These are phyloP conservation scores for Metahyphopichia silvanorum DNA, from an alignment of 805 yeast genomes.

Conservation along the genomic window DNA sequence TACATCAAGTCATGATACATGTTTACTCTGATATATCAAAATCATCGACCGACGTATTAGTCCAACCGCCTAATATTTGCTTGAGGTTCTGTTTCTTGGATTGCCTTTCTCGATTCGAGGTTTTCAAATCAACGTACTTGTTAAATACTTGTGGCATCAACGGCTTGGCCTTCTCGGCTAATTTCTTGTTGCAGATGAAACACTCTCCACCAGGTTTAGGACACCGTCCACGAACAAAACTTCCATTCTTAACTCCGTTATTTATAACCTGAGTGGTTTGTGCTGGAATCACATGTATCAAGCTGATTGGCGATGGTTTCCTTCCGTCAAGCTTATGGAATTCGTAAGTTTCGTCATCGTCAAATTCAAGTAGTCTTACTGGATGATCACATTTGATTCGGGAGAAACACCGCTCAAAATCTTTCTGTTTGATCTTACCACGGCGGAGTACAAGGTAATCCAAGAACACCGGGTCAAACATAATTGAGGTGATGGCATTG, in stretches of 20 bases:
- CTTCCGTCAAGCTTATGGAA: conserved; percentile 18
- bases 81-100: conserved; percentile 23
- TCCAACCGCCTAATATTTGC: conserved; percentile 44
- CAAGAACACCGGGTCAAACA: conserved; percentile 35
- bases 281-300: conserved; percentile 21
- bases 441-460: conserved; percentile 49
- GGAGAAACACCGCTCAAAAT: conserved; percentile 42
- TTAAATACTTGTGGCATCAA: neutral
- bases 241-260: conserved; percentile 63
- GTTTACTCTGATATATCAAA: no score
- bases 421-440: conserved; percentile 17
- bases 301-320: conserved; percentile 28
- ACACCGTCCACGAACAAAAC: conserved; percentile 41
- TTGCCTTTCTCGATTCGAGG: conserved; percentile 21
- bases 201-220: conserved; percentile 45
- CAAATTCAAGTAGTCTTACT: conserved; percentile 18
- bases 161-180: conserved; percentile 12
- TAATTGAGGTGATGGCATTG: conserved; percentile 40
- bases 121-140: conserved; percentile 32
- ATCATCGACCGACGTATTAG: conserved; percentile 42
- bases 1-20: no score
- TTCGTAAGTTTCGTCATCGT: conserved; percentile 13
- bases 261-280: conserved; percentile 39
- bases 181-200: conserved; percentile 26
- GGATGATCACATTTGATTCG: conserved; percentile 15